Base-by-base conservation (phyloP, 139 green algal species). In the Raphidocelis subcapitata region DNA sequence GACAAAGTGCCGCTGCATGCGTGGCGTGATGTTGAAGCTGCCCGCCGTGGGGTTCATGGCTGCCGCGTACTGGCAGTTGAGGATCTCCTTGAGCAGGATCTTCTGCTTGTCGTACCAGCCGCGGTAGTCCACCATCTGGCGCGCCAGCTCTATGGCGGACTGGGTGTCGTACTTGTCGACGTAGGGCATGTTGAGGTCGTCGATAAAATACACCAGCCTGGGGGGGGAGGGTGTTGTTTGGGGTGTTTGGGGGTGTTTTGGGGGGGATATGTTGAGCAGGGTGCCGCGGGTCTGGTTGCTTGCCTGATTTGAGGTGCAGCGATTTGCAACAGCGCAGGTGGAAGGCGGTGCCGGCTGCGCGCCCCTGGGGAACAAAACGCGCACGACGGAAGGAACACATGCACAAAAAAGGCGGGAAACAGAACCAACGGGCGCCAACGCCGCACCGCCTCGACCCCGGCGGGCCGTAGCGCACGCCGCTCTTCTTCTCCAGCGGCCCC, bases 101-200 rank as follows among this genome's bases (percentile, higher is more conserved):
- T 96, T 96, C 62, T 87, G 77, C 79, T 95, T 95, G 88, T 96
- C 92, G 73, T 90, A 91, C 93, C 93, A 98, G 41, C 93, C 93
- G 32, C 85, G 62, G 73, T 96, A 96, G 83, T 98, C 93, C 1
- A 97, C 80, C 73, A 79, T 83, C 83, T 98, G 93, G 18, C 93
- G 81, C 49, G 93, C 75, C 36, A 98, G 87, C 85, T 97, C 93
- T 62, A 97, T 90, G 20, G 93, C 91, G 1, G 80, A 87, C 81
- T 97, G 93, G 15, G 93, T 98, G 83, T 97, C 91, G 61, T 97
- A 98, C 85, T 97, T 97, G 88, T 98, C 93, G 18, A 92, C 83
- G 35, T 85, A 89, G 0, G 93, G 90, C 93, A 97, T 95, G 82
- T 97, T 97, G 68, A 94, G 85, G 83, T 96, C 93, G 68, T 98